A percentile compares a stretch with the other conserved stretches of the same genome.
Evolutionary conservation across 2,329 filamentous ascomycete genomes (phyloP).

Genomic region (Aureobasidium sp.): DNA sequence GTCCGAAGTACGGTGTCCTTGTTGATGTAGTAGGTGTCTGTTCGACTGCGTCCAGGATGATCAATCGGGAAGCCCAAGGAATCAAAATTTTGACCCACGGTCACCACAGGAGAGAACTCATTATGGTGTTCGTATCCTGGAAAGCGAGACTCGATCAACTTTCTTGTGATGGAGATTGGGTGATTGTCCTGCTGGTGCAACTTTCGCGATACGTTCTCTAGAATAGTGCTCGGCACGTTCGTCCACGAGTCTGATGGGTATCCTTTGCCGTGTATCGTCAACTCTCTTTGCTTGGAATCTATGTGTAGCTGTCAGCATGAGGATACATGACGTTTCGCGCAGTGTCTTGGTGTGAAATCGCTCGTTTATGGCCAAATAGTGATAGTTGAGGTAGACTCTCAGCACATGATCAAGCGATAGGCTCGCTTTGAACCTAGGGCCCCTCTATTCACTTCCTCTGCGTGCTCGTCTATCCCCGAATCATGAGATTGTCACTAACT

Average conservation of each 20-base stretch:
- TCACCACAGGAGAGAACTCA: slow-evolving; percentile 73
- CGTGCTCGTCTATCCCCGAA: background rate
- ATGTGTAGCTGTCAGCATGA: background rate
- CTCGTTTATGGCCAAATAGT: background rate
- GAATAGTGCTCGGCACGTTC: slow-evolving; percentile 72
- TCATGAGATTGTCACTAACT: background rate
- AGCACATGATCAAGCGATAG: background rate
- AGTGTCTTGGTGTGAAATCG: background rate
- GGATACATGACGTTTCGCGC: background rate
- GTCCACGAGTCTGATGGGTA: slow-evolving; percentile 74
- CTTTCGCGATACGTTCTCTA: slow-evolving; percentile 64
- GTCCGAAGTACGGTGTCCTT: slow-evolving; percentile 76
- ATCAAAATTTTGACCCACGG: slow-evolving; percentile 85
- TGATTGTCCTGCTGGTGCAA: slow-evolving; percentile 91
- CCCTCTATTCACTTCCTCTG: background rate
- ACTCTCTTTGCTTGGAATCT: background rate
- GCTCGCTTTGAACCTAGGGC: background rate
- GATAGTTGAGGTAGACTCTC: background rate
- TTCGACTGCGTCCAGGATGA: slow-evolving; percentile 78
- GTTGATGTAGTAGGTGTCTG: slow-evolving; percentile 96
- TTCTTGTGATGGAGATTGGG: slow-evolving; percentile 80
- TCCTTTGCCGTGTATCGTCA: slow-evolving; percentile 53
- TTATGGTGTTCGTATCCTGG: slow-evolving; percentile 72
- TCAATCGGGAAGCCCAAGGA: slow-evolving; percentile 85
- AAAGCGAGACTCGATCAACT: slow-evolving; percentile 88